Percentiles rank a stretch among this genome's conserved stretches.
Evolutionary conservation across 345 rosid genomes (phyloP).

Genomic region (Ceriops tagal): DNA sequence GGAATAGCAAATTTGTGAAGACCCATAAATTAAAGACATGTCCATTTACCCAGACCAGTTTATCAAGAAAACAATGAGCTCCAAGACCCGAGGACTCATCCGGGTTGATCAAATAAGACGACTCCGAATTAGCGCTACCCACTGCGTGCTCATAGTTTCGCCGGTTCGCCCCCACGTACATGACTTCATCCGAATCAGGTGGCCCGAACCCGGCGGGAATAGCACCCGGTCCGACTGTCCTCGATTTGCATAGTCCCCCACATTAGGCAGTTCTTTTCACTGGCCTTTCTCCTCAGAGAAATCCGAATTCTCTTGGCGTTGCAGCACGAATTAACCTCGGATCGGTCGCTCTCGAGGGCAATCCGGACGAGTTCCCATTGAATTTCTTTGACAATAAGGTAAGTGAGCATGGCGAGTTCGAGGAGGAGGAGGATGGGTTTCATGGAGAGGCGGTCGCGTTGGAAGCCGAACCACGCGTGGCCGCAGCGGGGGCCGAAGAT

Average conservation of each 20-base stretch:
- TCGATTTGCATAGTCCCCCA: constrained; percentile 12
- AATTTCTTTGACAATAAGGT: too few species aligned
- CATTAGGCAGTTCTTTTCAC: too few species aligned
- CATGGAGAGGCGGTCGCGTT: constrained; percentile 68
- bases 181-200: constrained; percentile 52
- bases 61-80: constrained; percentile 78
- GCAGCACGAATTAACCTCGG: too few species aligned
- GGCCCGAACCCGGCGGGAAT: constrained; percentile 49
- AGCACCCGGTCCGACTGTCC: constrained; percentile 72
- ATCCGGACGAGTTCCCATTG: too few species aligned
- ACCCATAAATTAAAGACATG: background rate
- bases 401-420: constrained; percentile 49
- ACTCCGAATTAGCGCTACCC: constrained; percentile 69
- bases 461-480: constrained; percentile 88
- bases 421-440: constrained; percentile 69
- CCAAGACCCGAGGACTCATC: constrained; percentile 71
- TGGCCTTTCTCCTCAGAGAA: too few species aligned
- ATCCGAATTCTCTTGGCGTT: too few species aligned
- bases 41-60: constrained; percentile 21
- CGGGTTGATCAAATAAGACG: constrained; percentile 71
- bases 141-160: constrained; percentile 75
- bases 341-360: too few species aligned
- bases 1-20: background rate
- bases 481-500: constrained; percentile 43
- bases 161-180: constrained; percentile 81